A percentile compares a stretch with the other conserved stretches of the same genome.
Evolutionary conservation across 345 rosid genomes (phyloP).

Genomic region (Ceriops decandra): DNA sequence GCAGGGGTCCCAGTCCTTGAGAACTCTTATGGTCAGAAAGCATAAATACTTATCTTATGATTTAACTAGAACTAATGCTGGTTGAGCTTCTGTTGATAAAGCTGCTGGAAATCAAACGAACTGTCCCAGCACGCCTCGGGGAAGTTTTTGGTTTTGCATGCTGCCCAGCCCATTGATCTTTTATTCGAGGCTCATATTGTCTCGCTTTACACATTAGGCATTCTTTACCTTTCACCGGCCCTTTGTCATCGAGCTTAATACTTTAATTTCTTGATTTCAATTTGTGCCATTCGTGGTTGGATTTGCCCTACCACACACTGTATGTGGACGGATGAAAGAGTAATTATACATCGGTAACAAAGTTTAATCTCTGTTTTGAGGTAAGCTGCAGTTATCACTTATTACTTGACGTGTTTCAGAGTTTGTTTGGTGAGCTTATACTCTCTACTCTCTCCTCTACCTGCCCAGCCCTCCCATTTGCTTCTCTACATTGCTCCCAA

Average conservation of each 20-base stretch:
- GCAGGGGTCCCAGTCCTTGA: conserved; percentile 62
- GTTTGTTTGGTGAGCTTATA: too few species aligned
- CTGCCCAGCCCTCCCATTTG: too few species aligned
- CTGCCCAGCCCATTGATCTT: conserved; percentile 7
- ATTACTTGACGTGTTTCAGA: too few species aligned
- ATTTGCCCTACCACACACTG: background rate
- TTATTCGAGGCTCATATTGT: conserved; percentile 6
- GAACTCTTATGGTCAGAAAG: conserved; percentile 52
- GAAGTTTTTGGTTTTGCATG: conserved; percentile 16
- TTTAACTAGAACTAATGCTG: background rate
- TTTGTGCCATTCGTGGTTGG: background rate
- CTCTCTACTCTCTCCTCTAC: too few species aligned
- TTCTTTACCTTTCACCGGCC: background rate
- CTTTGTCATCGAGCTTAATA: background rate
- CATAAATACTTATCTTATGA: conserved; percentile 21
- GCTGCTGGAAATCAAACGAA: conserved; percentile 4
- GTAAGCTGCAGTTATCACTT: too few species aligned
- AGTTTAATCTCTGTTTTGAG: too few species aligned
- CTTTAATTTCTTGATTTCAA: background rate
- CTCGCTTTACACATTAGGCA: background rate
- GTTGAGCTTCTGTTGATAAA: background rate
- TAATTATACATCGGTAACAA: too few species aligned
- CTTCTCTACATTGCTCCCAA: too few species aligned
- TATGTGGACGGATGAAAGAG: background rate
- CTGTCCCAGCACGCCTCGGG: conserved; percentile 5